A percentile compares a stretch with the other conserved stretches of the same genome.
Conservation (phyloP, 2,329 filamentous ascomycete genomes). For the Exophiala alcalophila region DNA sequence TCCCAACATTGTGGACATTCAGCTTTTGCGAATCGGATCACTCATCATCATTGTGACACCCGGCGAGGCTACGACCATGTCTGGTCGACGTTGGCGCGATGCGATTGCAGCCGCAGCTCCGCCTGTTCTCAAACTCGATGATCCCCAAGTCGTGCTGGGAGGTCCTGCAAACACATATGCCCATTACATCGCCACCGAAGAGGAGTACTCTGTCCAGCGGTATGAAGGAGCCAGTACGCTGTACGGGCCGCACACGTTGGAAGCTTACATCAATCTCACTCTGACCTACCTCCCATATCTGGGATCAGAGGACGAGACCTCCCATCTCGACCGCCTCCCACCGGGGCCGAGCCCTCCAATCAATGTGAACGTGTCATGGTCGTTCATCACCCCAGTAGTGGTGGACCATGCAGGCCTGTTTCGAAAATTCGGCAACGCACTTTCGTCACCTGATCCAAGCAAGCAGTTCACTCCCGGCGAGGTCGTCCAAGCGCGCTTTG, state of each 20-base stretch:
- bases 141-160: constrained; percentile 76
- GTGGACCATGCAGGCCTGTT: constrained; percentile 66
- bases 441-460: constrained; percentile 52
- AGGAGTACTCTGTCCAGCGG: constrained; percentile 79
- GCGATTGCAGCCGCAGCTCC: constrained; percentile 59
- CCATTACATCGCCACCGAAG: constrained; percentile 73
- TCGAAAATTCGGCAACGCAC: constrained; percentile 67
- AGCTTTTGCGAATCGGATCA: constrained; percentile 79
- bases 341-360: constrained; percentile 68
- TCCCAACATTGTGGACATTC: constrained; percentile 87
- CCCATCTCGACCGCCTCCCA: constrained; percentile 45
- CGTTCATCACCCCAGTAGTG: constrained; percentile 77
- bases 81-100: constrained; percentile 78
- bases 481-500: constrained; percentile 65
- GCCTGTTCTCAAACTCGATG: constrained; percentile 48
- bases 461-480: constrained; percentile 59
- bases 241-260: constrained; percentile 76
- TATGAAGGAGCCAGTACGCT: constrained; percentile 95
- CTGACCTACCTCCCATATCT: constrained; percentile 69
- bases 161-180: constrained; percentile 89
- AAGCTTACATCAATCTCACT: constrained; percentile 84
- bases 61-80: constrained; percentile 90
- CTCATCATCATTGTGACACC: constrained; percentile 79
- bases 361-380: constrained; percentile 70
- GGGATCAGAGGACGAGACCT: constrained; percentile 32